Evolutionary conservation across 192 early-diverging fungal genomes (phyloP), one percentile per base, ranked within the genome.

Genomic region (Helicostylum pulchrum): DNA sequence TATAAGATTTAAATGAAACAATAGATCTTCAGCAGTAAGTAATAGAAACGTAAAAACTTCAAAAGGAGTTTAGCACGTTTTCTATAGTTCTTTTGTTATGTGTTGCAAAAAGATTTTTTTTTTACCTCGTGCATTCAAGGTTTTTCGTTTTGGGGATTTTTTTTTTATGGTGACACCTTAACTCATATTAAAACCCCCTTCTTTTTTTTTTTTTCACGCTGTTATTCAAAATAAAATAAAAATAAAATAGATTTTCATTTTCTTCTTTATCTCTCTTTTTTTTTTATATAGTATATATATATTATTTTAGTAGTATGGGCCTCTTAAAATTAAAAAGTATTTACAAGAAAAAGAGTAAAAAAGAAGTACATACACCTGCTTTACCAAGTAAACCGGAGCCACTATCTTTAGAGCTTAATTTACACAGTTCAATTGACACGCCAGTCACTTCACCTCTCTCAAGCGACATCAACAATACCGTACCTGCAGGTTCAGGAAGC

Each of bases 291-390:
- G 26, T 15, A 54, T n/a, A n/a, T n/a, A n/a, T n/a, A n/a, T n/a
- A n/a, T n/a, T n/a, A n/a, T n/a, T n/a, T n/a, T 21, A 54, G 0
- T n/a, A 50, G 10, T 20, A 64, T 64, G 62, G 62, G 62, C 1
- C 20, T 64, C 15, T 53, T 64, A 44, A 64, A 64, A 19, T 15
- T 64, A 7, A 51, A 51, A 43, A 64, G 62, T 42, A 52, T 64
- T 23, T 64, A 64, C n/a, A 64, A 64, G 26, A 43, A 50, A 64
- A 43, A 52, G 39, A 31, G 12, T 8, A 53, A 50, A 52, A 64
- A 64, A 34, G 62, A 64, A 7, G 53, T 30, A 19, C 15, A 4
- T 15, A 39, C 19, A 3, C 48, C 61, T 21, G 32, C 42, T 59
- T 45, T 59, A 15, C 57, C 57, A 45, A 30, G 31, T 58, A 19